Conservation (phyloP, 192 early-diverging fungal species). For the Helicostylum pulchrum region DNA sequence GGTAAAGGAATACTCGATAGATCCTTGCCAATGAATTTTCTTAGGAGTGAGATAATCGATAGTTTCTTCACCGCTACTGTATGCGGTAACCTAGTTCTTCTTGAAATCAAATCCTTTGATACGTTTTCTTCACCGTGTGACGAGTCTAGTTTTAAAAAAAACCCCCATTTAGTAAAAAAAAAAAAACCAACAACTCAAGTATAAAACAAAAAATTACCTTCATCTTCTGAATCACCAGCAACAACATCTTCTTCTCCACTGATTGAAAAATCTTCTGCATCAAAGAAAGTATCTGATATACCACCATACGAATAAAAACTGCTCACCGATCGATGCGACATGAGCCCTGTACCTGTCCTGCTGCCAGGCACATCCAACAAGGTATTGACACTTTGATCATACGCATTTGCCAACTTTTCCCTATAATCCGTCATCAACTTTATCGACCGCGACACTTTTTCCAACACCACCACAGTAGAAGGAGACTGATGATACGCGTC, state of each 20-base stretch:
- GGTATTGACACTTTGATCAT: background rate
- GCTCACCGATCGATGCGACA: background rate
- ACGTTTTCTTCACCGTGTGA: background rate
- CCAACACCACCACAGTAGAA: background rate
- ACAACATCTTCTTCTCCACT: slow-evolving; percentile 3
- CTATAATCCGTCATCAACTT: background rate
- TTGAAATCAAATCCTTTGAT: slow-evolving; percentile 19
- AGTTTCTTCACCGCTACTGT: slow-evolving; percentile 74
- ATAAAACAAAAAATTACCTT: too few relatives aligned
- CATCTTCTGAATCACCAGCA: background rate
- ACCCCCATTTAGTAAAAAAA: too few relatives aligned
- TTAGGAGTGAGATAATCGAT: slow-evolving; percentile 74
- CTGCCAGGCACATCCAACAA: background rate
- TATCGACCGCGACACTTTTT: background rate
- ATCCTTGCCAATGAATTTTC: slow-evolving; percentile 93
- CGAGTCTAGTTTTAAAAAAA: too few relatives aligned
- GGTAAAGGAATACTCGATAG: slow-evolving; percentile 94
- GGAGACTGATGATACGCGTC: background rate
- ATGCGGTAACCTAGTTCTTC: slow-evolving; percentile 70
- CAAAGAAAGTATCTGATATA: slow-evolving; percentile 3
- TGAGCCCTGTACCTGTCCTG: background rate
- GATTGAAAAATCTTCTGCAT: background rate
- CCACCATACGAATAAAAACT: background rate
- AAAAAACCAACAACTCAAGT: too few relatives aligned
- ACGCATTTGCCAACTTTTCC: background rate